Base-by-base conservation (phyloP, 192 early-diverging fungal species). In the Coemansia sp. region DNA sequence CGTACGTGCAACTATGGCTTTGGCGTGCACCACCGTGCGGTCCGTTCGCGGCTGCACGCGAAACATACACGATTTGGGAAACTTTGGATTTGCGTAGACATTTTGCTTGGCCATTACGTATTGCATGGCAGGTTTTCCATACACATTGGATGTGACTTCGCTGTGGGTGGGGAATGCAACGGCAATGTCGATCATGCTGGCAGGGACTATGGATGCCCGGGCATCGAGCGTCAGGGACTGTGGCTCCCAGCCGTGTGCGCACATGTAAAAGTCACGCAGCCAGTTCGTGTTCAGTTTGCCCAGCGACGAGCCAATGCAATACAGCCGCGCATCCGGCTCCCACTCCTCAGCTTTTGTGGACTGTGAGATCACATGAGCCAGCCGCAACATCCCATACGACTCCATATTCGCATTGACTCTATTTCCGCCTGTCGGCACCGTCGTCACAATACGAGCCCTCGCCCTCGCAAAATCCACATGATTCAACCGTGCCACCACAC, bases 211-310 rank as follows among this genome's bases (percentile, higher is more conserved):
- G 15, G 60, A 25, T 28, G 19, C 42, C 1, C 66, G 51, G 31
- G n/a, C 38, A 7, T 25, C 17, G 10, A 68, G 59, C 20, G 58
- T 10, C 2, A 55, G 2, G 4, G 23, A 9, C n/a, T 38, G 21
- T 9, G 49, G 36, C 14, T 56, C 56, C 26, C 56, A 1, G 0
- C 66, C 69, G 6, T 72, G 75, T 0, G 69, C 69, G 34, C 62
- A 61, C n/a, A 69, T 1, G 31, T 78, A 78, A 28, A 78, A 59
- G 10, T 72, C 75, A 12, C 69, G 55, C 14, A 78, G 51, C 69
- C 69, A 78, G n/a, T 14, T 14, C 12, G 46, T 31, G 37, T 68
- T 66, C 25, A 78, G 15, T 2, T 20, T 55, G 4, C 75, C 66
- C 51, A 78, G 37, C 19, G 75, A 78, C 28, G 66, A 65, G 5